Evolutionary conservation across 441 rosid species (phyloP), one percentile per base, ranked within the genome.

Genomic region (Gossypium gossypioides): DNA sequence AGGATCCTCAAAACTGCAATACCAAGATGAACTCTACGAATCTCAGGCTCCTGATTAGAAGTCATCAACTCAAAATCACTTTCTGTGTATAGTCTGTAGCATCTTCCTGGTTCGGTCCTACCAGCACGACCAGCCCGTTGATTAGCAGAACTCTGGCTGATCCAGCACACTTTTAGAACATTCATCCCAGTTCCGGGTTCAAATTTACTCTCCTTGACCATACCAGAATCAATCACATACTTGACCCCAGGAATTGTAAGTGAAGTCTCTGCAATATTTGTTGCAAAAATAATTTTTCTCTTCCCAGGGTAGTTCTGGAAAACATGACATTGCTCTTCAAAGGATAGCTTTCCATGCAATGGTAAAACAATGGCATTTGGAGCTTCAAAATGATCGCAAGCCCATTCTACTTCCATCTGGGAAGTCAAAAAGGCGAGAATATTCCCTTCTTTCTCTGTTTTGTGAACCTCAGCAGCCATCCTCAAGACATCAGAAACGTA

Each of bases 51-150:
- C 78, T 87, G 96, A 64, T 85, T 85, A 51, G 73, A 71, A 75
- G 77, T 73, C 98, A 89, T 88, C 1, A 78, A 77, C 77, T 81
- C 83, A 78, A 82, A 91, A 62, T 85, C 88, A 60, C 37, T 16
- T 51, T 74, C 74, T 1, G 91, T 65, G 72, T 91, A 94, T 29
- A 94, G 89, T 74, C 98, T 82, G 72, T 85, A 94, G 83, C 97
- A 94, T 74, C 73, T 83, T 65, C 96, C 98, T 12, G 96, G 89
- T 76, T 84, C 92, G 16, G 89, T 90, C 85, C 98, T 88, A 63
- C 97, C 98, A 57, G 98, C 98, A 82, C 97, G 98, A 74, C 97
- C 98, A 82, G 96, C 93, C 56, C 98, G 84, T 76, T 94, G 97
- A 32, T 79, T 83, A 50, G 98, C 97, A 69, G 96, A 94, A 81